phyloP scores from a whole-genome alignment of 2,329 filamentous ascomycete species.

The Orbilia quercus region DNA sequence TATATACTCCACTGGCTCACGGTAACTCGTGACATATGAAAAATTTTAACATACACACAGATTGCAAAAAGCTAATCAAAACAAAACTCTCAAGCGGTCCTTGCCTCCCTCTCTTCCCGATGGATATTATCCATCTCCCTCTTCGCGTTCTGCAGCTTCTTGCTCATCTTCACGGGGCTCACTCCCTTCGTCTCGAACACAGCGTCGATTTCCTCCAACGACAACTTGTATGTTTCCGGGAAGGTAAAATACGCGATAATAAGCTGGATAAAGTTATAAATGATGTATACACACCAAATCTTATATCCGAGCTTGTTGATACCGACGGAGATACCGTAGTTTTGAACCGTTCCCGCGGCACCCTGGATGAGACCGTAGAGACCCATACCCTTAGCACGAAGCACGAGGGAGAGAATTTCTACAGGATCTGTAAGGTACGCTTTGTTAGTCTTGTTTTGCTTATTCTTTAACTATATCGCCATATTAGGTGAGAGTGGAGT shows the following conservation, averaged over 20 bases:
- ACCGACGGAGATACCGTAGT: slow-evolving; percentile 66
- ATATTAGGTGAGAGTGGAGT: neutral
- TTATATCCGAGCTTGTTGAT: slow-evolving; percentile 67
- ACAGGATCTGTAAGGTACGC: slow-evolving; percentile 61
- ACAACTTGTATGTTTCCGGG: slow-evolving; percentile 67
- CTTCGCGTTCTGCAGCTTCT: slow-evolving; percentile 64
- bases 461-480: no score
- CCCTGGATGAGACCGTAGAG: slow-evolving; percentile 66
- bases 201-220: slow-evolving; percentile 70
- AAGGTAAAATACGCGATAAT: slow-evolving; percentile 67
- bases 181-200: slow-evolving; percentile 68
- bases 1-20: no score
- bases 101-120: slow-evolving; percentile 26
- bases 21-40: neutral
- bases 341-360: slow-evolving; percentile 64
- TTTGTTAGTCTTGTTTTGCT: no score
- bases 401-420: slow-evolving; percentile 64
- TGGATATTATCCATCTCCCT: slow-evolving; percentile 60
- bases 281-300: slow-evolving; percentile 68
- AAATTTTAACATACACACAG: slow-evolving; percentile 2
- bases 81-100: slow-evolving; percentile 21
- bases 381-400: slow-evolving; percentile 66
- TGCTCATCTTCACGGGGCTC: slow-evolving; percentile 65
- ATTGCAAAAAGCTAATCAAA: neutral
- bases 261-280: slow-evolving; percentile 67